A percentile compares a stretch with the other conserved stretches of the same genome.
Conservation (phyloP, 2,329 filamentous ascomycete species). For the Teratosphaeria gauchensis region DNA sequence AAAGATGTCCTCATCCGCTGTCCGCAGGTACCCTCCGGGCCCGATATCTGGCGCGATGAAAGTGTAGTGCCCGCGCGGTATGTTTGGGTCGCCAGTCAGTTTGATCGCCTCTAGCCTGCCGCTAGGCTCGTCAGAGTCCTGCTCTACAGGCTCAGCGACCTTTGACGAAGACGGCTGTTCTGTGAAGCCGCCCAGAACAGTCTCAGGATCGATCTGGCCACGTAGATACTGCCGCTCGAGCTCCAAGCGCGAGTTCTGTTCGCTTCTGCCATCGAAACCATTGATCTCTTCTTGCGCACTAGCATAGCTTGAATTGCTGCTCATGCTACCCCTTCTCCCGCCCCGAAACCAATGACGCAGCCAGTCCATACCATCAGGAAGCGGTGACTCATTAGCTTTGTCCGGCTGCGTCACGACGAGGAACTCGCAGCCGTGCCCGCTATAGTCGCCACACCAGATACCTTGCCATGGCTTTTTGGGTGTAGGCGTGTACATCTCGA, state of each 20-base stretch:
- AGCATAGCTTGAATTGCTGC: conserved; percentile 10
- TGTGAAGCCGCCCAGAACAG: conserved; percentile 1
- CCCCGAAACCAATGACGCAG: conserved; percentile 22
- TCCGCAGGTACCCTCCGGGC: conserved; percentile 51
- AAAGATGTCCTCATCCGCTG: conserved; percentile 59
- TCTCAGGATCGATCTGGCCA: neutral
- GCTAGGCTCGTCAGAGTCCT: conserved; percentile 33
- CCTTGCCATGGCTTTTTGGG: conserved; percentile 72
- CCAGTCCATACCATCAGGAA: conserved; percentile 29
- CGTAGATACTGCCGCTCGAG: neutral
- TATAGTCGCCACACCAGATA: conserved; percentile 89
- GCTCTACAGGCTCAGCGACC: neutral
- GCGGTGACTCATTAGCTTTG: conserved; percentile 26
- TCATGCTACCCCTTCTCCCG: conserved; percentile 11
- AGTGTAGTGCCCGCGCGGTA: conserved; percentile 75
- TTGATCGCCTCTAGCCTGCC: conserved; percentile 77
- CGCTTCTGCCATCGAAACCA: neutral
- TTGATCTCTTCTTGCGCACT: conserved; percentile 22
- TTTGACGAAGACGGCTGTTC: neutral
- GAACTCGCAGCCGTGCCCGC: conserved; percentile 80
- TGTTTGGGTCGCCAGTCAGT: conserved; percentile 81
- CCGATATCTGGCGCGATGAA: conserved; percentile 75
- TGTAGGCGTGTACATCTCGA: conserved; percentile 70
- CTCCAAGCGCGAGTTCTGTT: neutral
- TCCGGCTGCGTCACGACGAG: conserved; percentile 70